Base-by-base conservation (phyloP, 2,329 filamentous ascomycete genomes). In the Sporothrix inflata region DNA sequence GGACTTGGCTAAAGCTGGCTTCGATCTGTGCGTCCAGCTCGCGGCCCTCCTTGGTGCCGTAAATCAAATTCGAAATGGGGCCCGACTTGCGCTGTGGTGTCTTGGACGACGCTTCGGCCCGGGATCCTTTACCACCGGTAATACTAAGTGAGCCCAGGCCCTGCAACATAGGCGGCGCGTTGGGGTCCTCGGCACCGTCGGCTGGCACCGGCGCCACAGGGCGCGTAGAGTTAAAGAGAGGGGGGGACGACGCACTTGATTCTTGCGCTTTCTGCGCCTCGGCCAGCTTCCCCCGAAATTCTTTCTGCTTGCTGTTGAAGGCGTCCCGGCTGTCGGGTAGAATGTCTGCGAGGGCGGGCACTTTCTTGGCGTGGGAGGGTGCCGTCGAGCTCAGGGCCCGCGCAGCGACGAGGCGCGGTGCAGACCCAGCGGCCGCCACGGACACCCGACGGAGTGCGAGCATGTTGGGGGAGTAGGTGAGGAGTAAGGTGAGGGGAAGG, bases 21-120 rank as follows among this genome's bases (percentile, higher is more conserved):
- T 98, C 94, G 79, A 99, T 95, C 83, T 98, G 95, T 75, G 93
- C 92, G 79, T 99, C 96, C 80, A 98, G 89, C 84, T 97, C 92
- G 74, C 94, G 90, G 42, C 94, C 96, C 83, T 98, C 95, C 79
- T 96, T 94, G 16, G 96, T 99, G 78, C 96, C 96, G 83, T 99
- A 98, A 80, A 99, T 97, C 77, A 99, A 89, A 77, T 91, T 95
- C 47, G 92, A 92, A 73, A 99, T 83, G 51, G 92, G 89, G 19
- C 89, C 91, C 74, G 89, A 87, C 81, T 92, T 92, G 80, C 91
- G 92, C 71, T 87, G 84, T 69, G 85, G 79, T 75, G 89, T 86
- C 72, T 84, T 85, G 74, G 86, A 85, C 74, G 86, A 84, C 40
- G 81, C 82, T 78, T 92, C 88, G 75, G 88, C 85, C 77, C 85